A percentile compares a stretch with the other conserved stretches of the same genome.
phyloP scores from a whole-genome alignment of 805 yeast genomes.

The Candida koratica region DNA sequence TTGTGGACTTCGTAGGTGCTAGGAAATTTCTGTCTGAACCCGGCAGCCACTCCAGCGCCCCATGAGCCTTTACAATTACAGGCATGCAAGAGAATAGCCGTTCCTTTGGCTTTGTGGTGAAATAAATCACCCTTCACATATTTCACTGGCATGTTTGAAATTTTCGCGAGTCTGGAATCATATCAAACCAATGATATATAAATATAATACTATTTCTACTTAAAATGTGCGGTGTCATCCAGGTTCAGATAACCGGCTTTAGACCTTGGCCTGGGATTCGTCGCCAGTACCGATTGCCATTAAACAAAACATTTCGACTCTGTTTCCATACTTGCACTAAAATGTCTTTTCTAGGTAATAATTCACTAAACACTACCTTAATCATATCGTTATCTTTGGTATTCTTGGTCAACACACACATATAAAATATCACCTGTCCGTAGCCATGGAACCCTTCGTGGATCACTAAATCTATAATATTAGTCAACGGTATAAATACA shows the following conservation, averaged over 20 bases:
- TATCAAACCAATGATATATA: background rate
- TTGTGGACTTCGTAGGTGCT: constrained; percentile 49
- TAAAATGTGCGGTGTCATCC: background rate
- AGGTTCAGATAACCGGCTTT: constrained; percentile 14
- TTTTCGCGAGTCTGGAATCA: constrained; percentile 1
- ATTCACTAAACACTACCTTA: constrained; percentile 39
- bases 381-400: constrained; percentile 17
- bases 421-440: constrained; percentile 59
- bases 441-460: constrained; percentile 73
- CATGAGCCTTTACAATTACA: constrained; percentile 76
- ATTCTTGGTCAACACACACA: constrained; percentile 52
- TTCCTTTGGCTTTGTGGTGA: constrained; percentile 19
- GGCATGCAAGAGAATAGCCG: constrained; percentile 62
- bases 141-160: constrained; percentile 5
- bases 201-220: no score
- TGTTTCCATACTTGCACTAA: constrained; percentile 37
- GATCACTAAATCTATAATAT: constrained; percentile 60
- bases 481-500: constrained; percentile 53
- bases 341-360: constrained; percentile 40
- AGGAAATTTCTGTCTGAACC: constrained; percentile 53
- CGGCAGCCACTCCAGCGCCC: constrained; percentile 82
- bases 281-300: constrained; percentile 29
- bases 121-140: constrained; percentile 53
- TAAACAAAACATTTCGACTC: constrained; percentile 36
- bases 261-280: constrained; percentile 38